These are phyloP conservation scores for Sporodiniella umbellata DNA, from an alignment of 371 early-diverging fungal genomes.

Conservation along the genomic window DNA sequence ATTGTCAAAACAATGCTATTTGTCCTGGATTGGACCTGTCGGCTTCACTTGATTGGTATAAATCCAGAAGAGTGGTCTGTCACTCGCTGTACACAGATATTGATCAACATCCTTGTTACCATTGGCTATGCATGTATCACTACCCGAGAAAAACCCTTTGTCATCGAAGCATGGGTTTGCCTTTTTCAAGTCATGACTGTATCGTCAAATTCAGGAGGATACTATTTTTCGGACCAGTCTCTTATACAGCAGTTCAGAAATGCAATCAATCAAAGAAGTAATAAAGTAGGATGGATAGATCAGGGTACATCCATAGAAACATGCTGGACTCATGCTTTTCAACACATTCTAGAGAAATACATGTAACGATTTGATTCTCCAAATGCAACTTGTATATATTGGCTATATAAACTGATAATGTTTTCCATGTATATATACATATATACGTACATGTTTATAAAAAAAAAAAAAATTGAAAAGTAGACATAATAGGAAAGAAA, in stretches of 20 bases:
- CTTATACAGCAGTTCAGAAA: conserved; percentile 7
- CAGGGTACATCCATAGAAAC: not conserved
- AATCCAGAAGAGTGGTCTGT: conserved; percentile 9
- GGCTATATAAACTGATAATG: too few species aligned
- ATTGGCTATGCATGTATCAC: conserved; percentile 10
- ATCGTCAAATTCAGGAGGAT: conserved; percentile 5
- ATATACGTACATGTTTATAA: too few species aligned
- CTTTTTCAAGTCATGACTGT: conserved; percentile 17
- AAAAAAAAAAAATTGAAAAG: too few species aligned
- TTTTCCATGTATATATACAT: too few species aligned
- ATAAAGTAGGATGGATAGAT: not conserved
- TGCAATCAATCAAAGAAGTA: not conserved
- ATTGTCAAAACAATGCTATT: conserved; percentile 8
- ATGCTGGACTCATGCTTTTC: conserved; percentile 8
- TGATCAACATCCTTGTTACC: conserved; percentile 11
- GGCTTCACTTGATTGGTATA: conserved; percentile 12
- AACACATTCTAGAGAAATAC: conserved; percentile 6
- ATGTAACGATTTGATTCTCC: too few species aligned
- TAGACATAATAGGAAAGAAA: too few species aligned
- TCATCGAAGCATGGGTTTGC: conserved; percentile 17
- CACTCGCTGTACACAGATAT: conserved; percentile 1
- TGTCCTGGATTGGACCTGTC: conserved; percentile 20
- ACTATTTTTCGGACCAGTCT: conserved; percentile 3
- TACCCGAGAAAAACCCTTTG: not conserved
- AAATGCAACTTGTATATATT: too few species aligned